Evolutionary conservation across 352 stramenopile genomes (phyloP), one percentile per base, ranked within the genome.

Genomic region (Globisporangium yorkense): DNA sequence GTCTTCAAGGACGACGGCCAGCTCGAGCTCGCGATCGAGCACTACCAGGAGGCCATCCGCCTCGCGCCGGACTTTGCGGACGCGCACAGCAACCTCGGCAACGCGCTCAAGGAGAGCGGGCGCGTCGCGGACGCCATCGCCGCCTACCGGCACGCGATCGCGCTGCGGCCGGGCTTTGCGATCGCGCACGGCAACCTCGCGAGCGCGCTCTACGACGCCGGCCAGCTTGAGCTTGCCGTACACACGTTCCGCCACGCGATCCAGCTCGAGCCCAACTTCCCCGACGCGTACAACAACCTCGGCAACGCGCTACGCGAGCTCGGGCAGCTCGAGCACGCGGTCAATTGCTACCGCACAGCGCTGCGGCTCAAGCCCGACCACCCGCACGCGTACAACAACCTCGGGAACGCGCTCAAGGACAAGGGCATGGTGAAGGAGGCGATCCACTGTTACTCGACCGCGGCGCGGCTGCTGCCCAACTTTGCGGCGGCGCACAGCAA

Each of bases 401-500:
- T 97, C n/a, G 92, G 88, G 31, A 96, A 96, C 61, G 80, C 86
- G 7, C 71, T 97, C n/a, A 96, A 95, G 56, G 86, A 96, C 71
- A 93, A 95, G 52, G 92, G 92, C 15, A 84, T 97, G 59, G 78
- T 97, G 5, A 96, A 96, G 58, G 92, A 98, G 55, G 89, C 90
- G n/a, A 87, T 97, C 50, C 89, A 97, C 68, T 98, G 90, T 72
- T 97, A 97, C 67, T 88, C 92, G 62, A 97, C 89, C 13, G 92
- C 92, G 4, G 87, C 88, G 47, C 70, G 84, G 10, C 66, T 98
- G 5, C 82, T 97, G 65, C 93, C 93, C n/a, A 76, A 81, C 24
- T 98, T 98, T 61, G 92, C 93, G 0, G 91, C 92, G 0, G 92
- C 92, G 1, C 92, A 98, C 65, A 94, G 78, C 68, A 98, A 98